A percentile compares a stretch with the other conserved stretches of the same genome.
Evolutionary conservation across 371 early-diverging fungal species (phyloP).

Genomic region (Mucor piriformis): DNA sequence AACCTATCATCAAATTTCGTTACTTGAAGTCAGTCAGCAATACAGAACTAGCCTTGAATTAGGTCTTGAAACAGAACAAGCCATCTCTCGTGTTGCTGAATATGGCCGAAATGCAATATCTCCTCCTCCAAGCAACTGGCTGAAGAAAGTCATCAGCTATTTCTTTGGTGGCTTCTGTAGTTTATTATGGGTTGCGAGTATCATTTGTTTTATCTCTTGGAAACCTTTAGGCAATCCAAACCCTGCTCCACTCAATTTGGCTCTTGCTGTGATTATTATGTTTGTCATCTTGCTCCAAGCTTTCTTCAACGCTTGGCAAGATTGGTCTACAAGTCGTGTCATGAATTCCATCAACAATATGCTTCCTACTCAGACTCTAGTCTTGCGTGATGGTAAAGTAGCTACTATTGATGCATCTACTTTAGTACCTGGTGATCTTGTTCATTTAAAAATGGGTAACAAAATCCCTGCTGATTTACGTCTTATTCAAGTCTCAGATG

Average conservation of each 20-base stretch:
- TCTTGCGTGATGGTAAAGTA: slow-evolving; percentile 61
- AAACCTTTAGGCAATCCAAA: slow-evolving; percentile 45
- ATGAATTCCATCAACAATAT: slow-evolving; percentile 78
- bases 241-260: slow-evolving; percentile 40
- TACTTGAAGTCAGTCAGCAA: slow-evolving; percentile 45
- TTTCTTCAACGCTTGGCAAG: slow-evolving; percentile 74
- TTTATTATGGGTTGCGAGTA: slow-evolving; percentile 47
- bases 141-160: slow-evolving; percentile 43
- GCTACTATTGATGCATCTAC: slow-evolving; percentile 48
- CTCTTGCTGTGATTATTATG: slow-evolving; percentile 44
- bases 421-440: slow-evolving; percentile 96
- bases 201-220: slow-evolving; percentile 46
- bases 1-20: slow-evolving; percentile 28
- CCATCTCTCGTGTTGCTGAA: slow-evolving; percentile 36
- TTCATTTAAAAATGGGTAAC: slow-evolving; percentile 90
- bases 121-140: slow-evolving; percentile 50
- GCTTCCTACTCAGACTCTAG: slow-evolving; percentile 64
- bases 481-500: slow-evolving; percentile 72
- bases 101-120: slow-evolving; percentile 55
- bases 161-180: slow-evolving; percentile 51
- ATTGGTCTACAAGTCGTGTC: slow-evolving; percentile 69
- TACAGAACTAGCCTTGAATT: slow-evolving; percentile 44
- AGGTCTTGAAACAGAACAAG: slow-evolving; percentile 48
- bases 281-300: slow-evolving; percentile 69
- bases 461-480: slow-evolving; percentile 96